Evolutionary conservation across 192 early-diverging fungal genomes (phyloP).

Genomic region (Coemansia sp.): DNA sequence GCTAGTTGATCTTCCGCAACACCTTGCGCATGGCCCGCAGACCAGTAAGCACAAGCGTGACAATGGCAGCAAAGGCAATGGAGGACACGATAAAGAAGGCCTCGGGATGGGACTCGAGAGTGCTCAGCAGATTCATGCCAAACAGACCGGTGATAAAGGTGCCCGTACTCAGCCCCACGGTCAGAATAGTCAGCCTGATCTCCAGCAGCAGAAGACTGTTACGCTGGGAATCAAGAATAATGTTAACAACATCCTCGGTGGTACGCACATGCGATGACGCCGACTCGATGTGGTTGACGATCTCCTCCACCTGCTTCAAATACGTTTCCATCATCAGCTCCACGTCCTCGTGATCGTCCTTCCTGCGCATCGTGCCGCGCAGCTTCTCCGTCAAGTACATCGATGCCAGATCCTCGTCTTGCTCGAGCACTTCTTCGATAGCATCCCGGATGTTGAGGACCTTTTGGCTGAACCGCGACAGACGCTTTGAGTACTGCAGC

Average conservation of each 20-base stretch:
- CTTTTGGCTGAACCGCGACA: slow-evolving; percentile 80
- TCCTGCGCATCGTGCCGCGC: slow-evolving; percentile 53
- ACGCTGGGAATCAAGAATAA: slow-evolving; percentile 81
- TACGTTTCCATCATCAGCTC: slow-evolving; percentile 92
- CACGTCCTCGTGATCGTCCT: slow-evolving; percentile 81
- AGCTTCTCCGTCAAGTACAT: slow-evolving; percentile 90
- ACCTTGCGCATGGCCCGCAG: slow-evolving; percentile 53
- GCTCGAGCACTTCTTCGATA: slow-evolving; percentile 79
- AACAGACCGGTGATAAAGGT: slow-evolving; percentile 77
- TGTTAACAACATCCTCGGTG: slow-evolving; percentile 83
- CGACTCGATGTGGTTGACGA: slow-evolving; percentile 70
- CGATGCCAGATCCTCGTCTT: slow-evolving; percentile 86
- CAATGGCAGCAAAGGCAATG: slow-evolving; percentile 44
- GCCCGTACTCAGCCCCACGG: slow-evolving; percentile 72
- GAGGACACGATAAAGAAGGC: slow-evolving; percentile 68
- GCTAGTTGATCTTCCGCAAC: slow-evolving; percentile 43
- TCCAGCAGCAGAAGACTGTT: slow-evolving; percentile 87
- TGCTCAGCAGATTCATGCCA: slow-evolving; percentile 88
- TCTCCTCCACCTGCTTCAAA: slow-evolving; percentile 82
- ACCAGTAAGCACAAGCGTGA: slow-evolving; percentile 34
- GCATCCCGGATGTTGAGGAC: slow-evolving; percentile 73
- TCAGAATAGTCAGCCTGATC: slow-evolving; percentile 77
- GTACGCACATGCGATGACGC: slow-evolving; percentile 70
- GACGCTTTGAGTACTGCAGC: slow-evolving; percentile 72
- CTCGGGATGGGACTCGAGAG: slow-evolving; percentile 67